Conservation (phyloP, 805 yeast genomes). For the Millerago galiae region DNA sequence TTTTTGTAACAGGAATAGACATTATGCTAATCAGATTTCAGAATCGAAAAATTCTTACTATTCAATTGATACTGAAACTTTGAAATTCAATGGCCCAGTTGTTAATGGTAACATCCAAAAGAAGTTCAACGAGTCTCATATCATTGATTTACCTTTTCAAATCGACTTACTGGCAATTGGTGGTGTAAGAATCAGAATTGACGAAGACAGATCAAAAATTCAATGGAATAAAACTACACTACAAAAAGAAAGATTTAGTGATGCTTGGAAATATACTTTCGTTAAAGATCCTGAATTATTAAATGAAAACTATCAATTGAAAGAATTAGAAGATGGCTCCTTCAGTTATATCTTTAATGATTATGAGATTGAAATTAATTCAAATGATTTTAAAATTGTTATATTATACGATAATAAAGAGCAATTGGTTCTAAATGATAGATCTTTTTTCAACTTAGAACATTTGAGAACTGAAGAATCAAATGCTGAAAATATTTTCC, state of each 20-base stretch:
- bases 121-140: conserved; percentile 31
- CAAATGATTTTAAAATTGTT: conserved; percentile 44
- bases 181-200: conserved; percentile 54
- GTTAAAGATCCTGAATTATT: conserved; percentile 20
- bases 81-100: conserved; percentile 27
- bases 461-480: conserved; percentile 54
- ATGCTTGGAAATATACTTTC: conserved; percentile 56
- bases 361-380: conserved; percentile 37
- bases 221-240: conserved; percentile 23
- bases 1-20: conserved; percentile 75
- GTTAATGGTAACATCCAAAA: conserved; percentile 46
- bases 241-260: conserved; percentile 49
- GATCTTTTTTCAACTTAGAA: conserved; percentile 71
- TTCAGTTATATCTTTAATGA: conserved; percentile 27
- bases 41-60: conserved; percentile 32
- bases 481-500: conserved; percentile 36
- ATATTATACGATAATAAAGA: conserved; percentile 38
- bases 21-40: conserved; percentile 39
- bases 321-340: conserved; percentile 17
- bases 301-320: conserved; percentile 10
- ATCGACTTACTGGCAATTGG: conserved; percentile 51
- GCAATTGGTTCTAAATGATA: conserved; percentile 60
- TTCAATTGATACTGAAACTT: conserved; percentile 31
- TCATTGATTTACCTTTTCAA: conserved; percentile 46
- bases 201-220: conserved; percentile 45